Base-by-base conservation (phyloP, 2,329 filamentous ascomycete species). In the Cercospora berteroae region DNA sequence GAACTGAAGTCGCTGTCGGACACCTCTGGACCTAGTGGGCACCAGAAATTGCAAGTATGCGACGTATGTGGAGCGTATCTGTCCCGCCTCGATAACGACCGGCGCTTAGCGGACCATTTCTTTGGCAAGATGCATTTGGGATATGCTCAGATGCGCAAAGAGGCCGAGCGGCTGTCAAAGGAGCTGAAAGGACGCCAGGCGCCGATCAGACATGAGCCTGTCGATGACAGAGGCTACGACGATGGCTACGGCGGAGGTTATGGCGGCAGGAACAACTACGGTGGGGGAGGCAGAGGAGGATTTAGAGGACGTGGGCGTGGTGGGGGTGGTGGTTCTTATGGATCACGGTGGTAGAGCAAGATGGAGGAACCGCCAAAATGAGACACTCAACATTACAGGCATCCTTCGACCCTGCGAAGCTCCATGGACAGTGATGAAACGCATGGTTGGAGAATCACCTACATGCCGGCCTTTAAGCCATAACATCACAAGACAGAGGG, bases 71-170 rank as follows among this genome's bases (percentile, higher is more conserved):
- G 95, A 70, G 95, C 95, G 5, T 99, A 98, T 79, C 86, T 99
- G 42, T 93, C 89, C 70, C 84, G 95, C 23, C 86, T 99, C 33
- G 95, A 99, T 78, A 99, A 99, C 77, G 95, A 99, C 79, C 87
- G 95, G 39, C 87, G 95, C 31, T 80, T 99, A 77, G 95, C 95
- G 20, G 95, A 99, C 78, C 95, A 99, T 79, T 99, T 99, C 78
- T 98, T 97, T 80, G 95, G 95, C 23, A 99, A 99, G 84, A 99
- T 99, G 95, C 95, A 99, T 77, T 82, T 99, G 66, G 95, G 95
- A 0, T 99, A 98, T 78, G 95, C 95, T 16, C 92, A 97, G 81
- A 99, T 99, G 95, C 88, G 95, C 74, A 96, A 95, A 84, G 95
- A 93, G 3, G 93, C 88, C 75, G 93, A 97, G 65, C 83, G 87